Base-by-base conservation (phyloP, 352 stramenopile genomes). In the Achlya hypogyna region DNA sequence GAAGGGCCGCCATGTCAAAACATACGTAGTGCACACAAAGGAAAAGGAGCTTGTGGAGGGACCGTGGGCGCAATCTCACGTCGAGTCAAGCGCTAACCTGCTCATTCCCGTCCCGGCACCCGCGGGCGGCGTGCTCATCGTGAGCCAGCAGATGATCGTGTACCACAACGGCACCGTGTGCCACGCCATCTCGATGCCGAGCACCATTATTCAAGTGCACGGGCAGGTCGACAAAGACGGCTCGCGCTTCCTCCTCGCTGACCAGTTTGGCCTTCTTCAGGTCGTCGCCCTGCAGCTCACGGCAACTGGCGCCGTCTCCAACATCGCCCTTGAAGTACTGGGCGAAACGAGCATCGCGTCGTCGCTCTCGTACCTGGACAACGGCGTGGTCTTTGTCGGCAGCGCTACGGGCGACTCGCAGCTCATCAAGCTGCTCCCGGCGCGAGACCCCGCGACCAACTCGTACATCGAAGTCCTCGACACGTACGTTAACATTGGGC, bases 401-500 rank as follows among this genome's bases (percentile, higher is more conserved):
- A 98, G 88, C 71, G 82, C 82, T 16, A 96, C 97, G 65, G 96
- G 93, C 1, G 95, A 99, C 75, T 98, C 89, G 54, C 95, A 98
- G 72, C 72, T 99, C 51, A 84, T 99, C 68, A 95, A 97, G 75
- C 86, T 99, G 18, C 84, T 88, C 63, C 67, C 78, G 2, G 78
- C 92, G 31, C 77, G 75, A 1, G 87, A 95, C 60, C 81, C 91
- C 23, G 71, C 80, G n/a, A 67, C 76, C 51, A 83, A 73, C 62
- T 96, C 70, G 8, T 98, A 98, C 73, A 70, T 98, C 27, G 83
- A 96, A 64, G 85, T 98, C 0, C 74, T 99, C 52, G 96, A 99
- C 74, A 96, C 95, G 62, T 99, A 98, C 67, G 88, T 91, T 18
- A 98, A 99, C 70, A 82, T 99, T 53, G 96, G 96, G 5, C 97